A percentile compares a stretch with the other conserved stretches of the same genome.
Evolutionary conservation across 345 rosid genomes (phyloP).

Genomic region (Salix purpurea): DNA sequence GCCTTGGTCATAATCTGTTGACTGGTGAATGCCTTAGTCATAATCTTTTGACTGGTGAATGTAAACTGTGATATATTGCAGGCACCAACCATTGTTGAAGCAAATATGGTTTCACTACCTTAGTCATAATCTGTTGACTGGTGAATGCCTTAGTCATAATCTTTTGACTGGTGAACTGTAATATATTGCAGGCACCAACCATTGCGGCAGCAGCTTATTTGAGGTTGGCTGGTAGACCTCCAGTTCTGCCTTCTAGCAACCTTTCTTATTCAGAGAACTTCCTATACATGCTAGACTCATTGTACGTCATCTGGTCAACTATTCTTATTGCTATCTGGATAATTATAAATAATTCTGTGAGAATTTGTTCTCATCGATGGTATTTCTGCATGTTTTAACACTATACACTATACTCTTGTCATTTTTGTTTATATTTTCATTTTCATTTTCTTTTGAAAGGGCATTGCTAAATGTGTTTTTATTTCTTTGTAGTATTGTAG

Average conservation of each 20-base stretch:
- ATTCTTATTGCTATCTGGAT: neutral
- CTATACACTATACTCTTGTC: neutral
- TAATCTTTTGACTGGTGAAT: neutral
- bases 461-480: neutral
- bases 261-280: conserved; percentile 95
- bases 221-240: conserved; percentile 95
- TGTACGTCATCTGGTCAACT: conserved; percentile 42
- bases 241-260: conserved; percentile 82
- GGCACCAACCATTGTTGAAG: conserved; percentile 61
- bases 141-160: neutral
- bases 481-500: neutral
- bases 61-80: neutral
- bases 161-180: neutral
- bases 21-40: neutral
- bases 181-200: conserved; percentile 43
- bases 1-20: neutral
- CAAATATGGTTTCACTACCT: neutral
- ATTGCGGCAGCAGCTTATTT: conserved; percentile 96
- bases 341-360: neutral
- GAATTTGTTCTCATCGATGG: neutral
- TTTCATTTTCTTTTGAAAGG: neutral
- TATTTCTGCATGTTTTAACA: neutral
- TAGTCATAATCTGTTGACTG: neutral
- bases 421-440: neutral
- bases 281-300: conserved; percentile 88